Base-by-base conservation (phyloP, 2,329 filamentous ascomycete species). In the Alternaria dauci region DNA sequence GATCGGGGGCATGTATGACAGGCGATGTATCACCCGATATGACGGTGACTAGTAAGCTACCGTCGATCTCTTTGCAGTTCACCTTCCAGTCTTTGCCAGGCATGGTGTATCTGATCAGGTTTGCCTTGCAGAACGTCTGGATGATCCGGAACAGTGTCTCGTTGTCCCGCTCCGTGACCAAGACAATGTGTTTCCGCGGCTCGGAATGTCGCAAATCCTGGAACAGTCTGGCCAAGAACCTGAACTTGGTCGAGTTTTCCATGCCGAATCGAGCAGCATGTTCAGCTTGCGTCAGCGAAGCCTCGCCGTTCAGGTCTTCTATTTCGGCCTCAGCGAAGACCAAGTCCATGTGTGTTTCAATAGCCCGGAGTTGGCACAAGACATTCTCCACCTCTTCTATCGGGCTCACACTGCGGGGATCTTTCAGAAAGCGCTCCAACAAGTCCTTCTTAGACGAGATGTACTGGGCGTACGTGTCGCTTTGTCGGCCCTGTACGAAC, bases 291-390 rank as follows among this genome's bases (percentile, higher is more conserved):
- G 62, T 71, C 32, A 20, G 18, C n/a, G 54, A 59, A 11, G 63
- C 54, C 14, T 63, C 58, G 3, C 28, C 48, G 12, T 66, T 62
- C 3, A 62, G 52, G 36, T 8, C 16, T 8, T 59, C 38, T 9
- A 52, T 46, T 16, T 59, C 59, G 32, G 67, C 70, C 41, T 73
- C 72, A n/a, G 64, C 61, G 41, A 65, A 73, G 8, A 72, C 55
- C 23, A 78, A 63, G 52, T 78, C 76, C 8, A 75, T 58, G 42
- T 78, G 75, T 2, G 71, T 74, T 52, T 78, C 76, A 9, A 77
- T 56, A 8, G 61, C 64, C 23, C 62, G 66, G 12, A 78, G 57
- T 23, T 65, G 59, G 12, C 66, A n/a, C 5, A 76, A 46, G 3
- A 72, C 42, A 3, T 61, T 59, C 9, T 74, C 60, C 2, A 74